These are phyloP conservation scores for Dioscorea alata DNA, from an alignment of 106 monocot species.

Conservation along the genomic window DNA sequence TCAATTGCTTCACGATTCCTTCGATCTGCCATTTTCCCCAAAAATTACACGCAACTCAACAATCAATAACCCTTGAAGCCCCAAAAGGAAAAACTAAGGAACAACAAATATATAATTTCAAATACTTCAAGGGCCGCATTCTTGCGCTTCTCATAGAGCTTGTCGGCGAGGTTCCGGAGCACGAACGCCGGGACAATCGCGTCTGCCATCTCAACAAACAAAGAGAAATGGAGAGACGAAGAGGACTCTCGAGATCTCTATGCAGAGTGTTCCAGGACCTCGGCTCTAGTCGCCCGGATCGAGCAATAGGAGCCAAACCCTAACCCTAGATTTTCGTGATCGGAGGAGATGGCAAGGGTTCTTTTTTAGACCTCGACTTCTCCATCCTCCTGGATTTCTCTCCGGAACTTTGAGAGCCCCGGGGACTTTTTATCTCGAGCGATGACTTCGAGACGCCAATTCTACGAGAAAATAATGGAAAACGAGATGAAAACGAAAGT, in stretches of 20 bases:
- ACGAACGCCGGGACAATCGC: slow-evolving; percentile 66
- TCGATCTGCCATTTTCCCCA: slow-evolving; percentile 36
- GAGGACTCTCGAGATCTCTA: background rate
- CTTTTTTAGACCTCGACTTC: no score
- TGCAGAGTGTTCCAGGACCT: no score
- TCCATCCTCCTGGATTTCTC: no score
- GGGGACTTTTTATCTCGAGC: no score
- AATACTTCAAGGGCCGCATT: slow-evolving; percentile 91
- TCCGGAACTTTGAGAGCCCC: no score
- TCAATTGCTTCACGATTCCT: slow-evolving; percentile 68
- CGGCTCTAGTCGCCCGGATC: no score
- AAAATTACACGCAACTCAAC: background rate
- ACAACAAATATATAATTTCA: background rate
- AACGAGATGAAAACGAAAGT: no score
- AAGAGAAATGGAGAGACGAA: background rate
- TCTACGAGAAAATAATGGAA: no score
- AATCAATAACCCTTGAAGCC: background rate
- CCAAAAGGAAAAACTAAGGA: background rate
- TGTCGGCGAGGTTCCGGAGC: slow-evolving; percentile 78
- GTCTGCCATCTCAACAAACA: slow-evolving; percentile 39
- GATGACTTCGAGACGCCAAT: no score
- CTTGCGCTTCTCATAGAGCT: slow-evolving; percentile 99
- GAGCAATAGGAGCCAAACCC: no score
- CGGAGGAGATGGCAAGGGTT: no score
- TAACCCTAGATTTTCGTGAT: no score